These are phyloP conservation scores for Kluyveromyces marxianus DNA, from an alignment of 1,139 yeast species.

Conservation along the genomic window DNA sequence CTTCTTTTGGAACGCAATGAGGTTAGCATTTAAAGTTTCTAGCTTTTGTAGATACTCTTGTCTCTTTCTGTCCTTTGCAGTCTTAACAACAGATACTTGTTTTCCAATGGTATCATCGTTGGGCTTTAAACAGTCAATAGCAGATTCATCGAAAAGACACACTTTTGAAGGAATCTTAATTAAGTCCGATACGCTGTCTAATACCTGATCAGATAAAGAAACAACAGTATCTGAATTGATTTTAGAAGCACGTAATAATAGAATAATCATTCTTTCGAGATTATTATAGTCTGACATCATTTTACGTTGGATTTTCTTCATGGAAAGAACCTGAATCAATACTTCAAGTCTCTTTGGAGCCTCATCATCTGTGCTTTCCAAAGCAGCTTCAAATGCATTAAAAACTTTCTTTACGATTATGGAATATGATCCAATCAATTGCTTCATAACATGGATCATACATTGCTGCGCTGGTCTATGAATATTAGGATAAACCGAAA, in stretches of 20 bases:
- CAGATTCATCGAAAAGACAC: conserved; percentile 44
- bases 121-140: conserved; percentile 47
- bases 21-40: conserved; percentile 37
- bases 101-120: conserved; percentile 50
- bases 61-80: conserved; percentile 55
- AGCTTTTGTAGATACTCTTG: conserved; percentile 37
- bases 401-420: conserved; percentile 38
- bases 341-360: conserved; percentile 45
- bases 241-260: conserved; percentile 51
- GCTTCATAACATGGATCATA: conserved; percentile 63
- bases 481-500: conserved; percentile 66
- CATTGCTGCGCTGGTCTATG: conserved; percentile 66
- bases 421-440: conserved; percentile 62
- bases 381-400: conserved; percentile 43
- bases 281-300: conserved; percentile 52
- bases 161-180: conserved; percentile 53
- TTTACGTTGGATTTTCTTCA: conserved; percentile 47
- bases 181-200: conserved; percentile 40
- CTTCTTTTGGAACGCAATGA: conserved; percentile 31
- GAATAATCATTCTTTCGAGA: conserved; percentile 38
- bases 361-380: conserved; percentile 48
- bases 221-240: conserved; percentile 53
- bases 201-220: conserved; percentile 43
- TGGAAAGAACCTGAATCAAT: conserved; percentile 50
- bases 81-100: conserved; percentile 47